Conservation (phyloP, 2,329 filamentous ascomycete genomes). For the Xylariales sp. region DNA sequence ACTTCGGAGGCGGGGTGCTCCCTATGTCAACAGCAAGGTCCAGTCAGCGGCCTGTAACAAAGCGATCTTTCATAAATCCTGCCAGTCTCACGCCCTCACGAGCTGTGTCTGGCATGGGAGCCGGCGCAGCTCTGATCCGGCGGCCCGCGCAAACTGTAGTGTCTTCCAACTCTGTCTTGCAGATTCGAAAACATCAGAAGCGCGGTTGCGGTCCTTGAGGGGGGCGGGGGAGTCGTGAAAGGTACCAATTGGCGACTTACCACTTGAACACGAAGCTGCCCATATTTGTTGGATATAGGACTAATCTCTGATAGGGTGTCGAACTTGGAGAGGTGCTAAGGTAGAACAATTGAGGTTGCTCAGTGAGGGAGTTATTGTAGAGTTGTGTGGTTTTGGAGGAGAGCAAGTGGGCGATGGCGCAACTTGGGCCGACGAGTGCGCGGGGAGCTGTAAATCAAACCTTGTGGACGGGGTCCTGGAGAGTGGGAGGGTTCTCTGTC, state of each 20-base stretch:
- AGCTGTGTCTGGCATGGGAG: background rate
- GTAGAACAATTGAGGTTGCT: no score
- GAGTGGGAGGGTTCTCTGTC: no score
- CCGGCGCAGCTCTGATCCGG: background rate
- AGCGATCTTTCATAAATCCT: background rate
- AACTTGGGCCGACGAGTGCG: no score
- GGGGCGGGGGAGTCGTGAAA: no score
- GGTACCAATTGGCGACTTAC: conserved; percentile 52
- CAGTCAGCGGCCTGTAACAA: conserved; percentile 1
- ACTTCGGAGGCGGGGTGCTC: conserved; percentile 79
- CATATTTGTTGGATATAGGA: no score
- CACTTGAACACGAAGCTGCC: conserved; percentile 68
- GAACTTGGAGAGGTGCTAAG: no score
- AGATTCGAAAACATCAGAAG: background rate
- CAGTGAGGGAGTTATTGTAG: no score
- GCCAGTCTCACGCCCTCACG: background rate
- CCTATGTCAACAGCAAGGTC: conserved; percentile 47
- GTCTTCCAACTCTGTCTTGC: background rate
- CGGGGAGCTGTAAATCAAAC: no score
- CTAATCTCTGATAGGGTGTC: no score
- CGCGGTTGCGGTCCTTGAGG: background rate
- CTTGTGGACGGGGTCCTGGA: no score
- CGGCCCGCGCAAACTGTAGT: background rate
- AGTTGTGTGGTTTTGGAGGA: no score
- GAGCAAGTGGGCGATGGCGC: no score